Conservation (phyloP, 2,329 filamentous ascomycete genomes). For the Colletotrichum noveboracense region DNA sequence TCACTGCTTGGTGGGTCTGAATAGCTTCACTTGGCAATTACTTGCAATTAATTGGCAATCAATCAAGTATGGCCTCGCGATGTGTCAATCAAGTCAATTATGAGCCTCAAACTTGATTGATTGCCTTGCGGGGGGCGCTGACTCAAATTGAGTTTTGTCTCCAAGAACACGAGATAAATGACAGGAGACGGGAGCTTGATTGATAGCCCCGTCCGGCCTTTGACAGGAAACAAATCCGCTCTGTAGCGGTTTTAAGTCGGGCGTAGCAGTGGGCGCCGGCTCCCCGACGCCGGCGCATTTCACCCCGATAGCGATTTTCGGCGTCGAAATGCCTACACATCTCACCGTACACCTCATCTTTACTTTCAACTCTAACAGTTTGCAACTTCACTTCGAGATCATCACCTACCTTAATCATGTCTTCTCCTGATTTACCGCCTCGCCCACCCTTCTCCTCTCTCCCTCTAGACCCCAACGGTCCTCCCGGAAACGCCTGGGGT, state of each 20-base stretch:
- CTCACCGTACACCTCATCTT: neutral
- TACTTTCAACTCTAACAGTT: neutral
- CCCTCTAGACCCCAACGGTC: slow-evolving; percentile 53
- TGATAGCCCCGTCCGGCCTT: accelerated
- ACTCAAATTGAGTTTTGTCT: too few relatives aligned
- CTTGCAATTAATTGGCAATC: too few relatives aligned
- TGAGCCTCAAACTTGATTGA: too few relatives aligned
- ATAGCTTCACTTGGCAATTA: too few relatives aligned
- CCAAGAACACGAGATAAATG: too few relatives aligned
- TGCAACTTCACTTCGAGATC: neutral
- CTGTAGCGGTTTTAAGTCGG: neutral
- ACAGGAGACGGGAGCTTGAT: neutral
- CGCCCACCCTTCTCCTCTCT: slow-evolving; percentile 34
- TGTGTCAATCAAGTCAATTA: too few relatives aligned
- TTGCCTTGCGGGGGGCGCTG: too few relatives aligned
- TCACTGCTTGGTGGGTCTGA: too few relatives aligned
- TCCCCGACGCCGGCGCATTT: neutral
- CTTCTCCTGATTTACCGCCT: neutral
- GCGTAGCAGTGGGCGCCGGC: neutral
- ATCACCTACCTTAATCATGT: neutral
- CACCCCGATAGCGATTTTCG: neutral
- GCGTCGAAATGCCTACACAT: neutral
- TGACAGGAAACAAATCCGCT: neutral
- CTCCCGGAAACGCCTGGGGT: slow-evolving; percentile 61
- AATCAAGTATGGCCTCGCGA: too few relatives aligned